A percentile compares a stretch with the other conserved stretches of the same genome.
These are phyloP conservation scores for Neonectria ditissima DNA, from an alignment of 2,329 filamentous ascomycete species.

Conservation along the genomic window DNA sequence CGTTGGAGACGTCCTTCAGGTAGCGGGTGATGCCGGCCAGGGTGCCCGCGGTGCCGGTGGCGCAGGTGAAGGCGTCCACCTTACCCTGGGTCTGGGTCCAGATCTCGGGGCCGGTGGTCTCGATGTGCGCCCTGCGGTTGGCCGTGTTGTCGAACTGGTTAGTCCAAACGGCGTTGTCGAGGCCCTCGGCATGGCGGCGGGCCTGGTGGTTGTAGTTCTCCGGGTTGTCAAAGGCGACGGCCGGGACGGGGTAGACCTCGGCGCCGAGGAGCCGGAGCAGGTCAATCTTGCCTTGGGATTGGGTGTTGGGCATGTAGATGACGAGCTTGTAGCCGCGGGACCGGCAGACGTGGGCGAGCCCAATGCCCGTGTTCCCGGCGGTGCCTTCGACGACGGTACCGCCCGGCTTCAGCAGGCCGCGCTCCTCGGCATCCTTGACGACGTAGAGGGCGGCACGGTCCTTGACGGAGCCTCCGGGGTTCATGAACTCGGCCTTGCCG, in stretches of 20 bases:
- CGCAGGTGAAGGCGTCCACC: conserved; percentile 94
- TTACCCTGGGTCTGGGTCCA: conserved; percentile 91
- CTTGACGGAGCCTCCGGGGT: conserved; percentile 96
- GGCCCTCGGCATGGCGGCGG: conserved; percentile 83
- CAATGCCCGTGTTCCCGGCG: conserved; percentile 97
- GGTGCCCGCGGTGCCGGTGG: conserved; percentile 92
- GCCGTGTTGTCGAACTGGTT: conserved; percentile 99
- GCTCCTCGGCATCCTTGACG: conserved; percentile 92
- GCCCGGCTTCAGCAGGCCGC: conserved; percentile 82
- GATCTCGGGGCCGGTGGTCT: conserved; percentile 97
- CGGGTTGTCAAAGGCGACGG: conserved; percentile 94
- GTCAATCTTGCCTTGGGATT: conserved; percentile 98
- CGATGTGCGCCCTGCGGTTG: conserved; percentile 92
- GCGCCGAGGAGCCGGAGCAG: conserved; percentile 90
- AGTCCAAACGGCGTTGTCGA: conserved; percentile 95
- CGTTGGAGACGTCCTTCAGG: conserved; percentile 84
- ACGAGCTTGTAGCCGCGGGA: conserved; percentile 93
- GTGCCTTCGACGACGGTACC: conserved; percentile 98
- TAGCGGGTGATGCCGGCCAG: conserved; percentile 90
- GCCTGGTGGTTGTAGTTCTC: conserved; percentile 99
- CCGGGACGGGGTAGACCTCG: conserved; percentile 95
- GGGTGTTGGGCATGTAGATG: conserved; percentile 99
- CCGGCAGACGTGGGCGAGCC: conserved; percentile 94
- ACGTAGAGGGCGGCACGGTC: conserved; percentile 96
- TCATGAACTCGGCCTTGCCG: conserved; percentile 98